A percentile compares a stretch with the other conserved stretches of the same genome.
phyloP scores from a whole-genome alignment of 768 basidiomycete species.

The Kwoniella dejecticola region DNA sequence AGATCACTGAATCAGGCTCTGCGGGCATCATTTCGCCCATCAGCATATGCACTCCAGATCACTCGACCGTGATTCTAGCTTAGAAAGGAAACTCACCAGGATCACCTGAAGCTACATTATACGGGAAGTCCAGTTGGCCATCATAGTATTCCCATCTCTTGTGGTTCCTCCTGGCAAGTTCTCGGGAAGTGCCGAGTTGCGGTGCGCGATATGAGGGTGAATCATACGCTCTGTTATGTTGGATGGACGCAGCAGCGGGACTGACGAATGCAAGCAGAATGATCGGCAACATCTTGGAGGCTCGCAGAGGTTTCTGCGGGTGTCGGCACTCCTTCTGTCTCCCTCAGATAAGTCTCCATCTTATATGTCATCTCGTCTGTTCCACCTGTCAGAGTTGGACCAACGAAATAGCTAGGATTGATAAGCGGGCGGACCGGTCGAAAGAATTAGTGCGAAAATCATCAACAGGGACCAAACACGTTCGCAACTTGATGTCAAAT shows the following conservation, averaged over 20 bases:
- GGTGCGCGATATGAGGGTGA: slow-evolving; percentile 26
- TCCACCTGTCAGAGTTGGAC: not conserved
- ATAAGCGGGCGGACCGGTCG: not conserved
- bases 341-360: not conserved
- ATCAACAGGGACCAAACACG: not conserved
- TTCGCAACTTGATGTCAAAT: not conserved
- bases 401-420: not conserved
- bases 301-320: not conserved
- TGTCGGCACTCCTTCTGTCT: not conserved
- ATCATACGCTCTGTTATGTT: slow-evolving; percentile 25
- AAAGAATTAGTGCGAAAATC: not conserved
- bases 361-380: not conserved
- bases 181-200: slow-evolving; percentile 9
- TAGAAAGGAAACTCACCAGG: slow-evolving; percentile 62
- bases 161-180: slow-evolving; percentile 11
- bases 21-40: not conserved
- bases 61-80: no score
- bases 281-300: not conserved
- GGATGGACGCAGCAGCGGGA: slow-evolving; percentile 13
- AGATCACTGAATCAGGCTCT: slow-evolving; percentile 59
- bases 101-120: slow-evolving; percentile 59
- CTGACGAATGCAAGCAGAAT: not conserved
- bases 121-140: slow-evolving; percentile 26
- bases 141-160: slow-evolving; percentile 39
- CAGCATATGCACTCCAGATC: not conserved